phyloP scores from a whole-genome alignment of 2,329 filamentous ascomycete species.

The Cucurbitaria berberidis region DNA sequence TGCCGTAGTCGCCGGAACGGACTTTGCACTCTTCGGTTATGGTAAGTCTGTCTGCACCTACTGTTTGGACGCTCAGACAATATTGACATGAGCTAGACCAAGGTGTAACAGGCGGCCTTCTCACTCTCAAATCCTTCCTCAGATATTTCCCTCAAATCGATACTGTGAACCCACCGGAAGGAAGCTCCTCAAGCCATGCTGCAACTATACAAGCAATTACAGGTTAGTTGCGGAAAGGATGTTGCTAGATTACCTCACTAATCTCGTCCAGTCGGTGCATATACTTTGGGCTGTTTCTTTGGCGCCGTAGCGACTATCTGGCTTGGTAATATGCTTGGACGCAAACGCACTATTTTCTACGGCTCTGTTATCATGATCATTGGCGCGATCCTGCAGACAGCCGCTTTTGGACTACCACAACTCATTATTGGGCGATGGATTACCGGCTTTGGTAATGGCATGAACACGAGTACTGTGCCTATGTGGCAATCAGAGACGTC shows the following conservation, averaged over 20 bases:
- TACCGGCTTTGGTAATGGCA: slow-evolving; percentile 55
- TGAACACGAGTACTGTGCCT: slow-evolving; percentile 47
- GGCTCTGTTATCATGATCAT: slow-evolving; percentile 65
- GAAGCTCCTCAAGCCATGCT: slow-evolving; percentile 40
- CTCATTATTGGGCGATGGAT: slow-evolving; percentile 59
- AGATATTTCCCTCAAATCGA: slow-evolving; percentile 51
- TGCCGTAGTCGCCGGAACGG: slow-evolving; percentile 72
- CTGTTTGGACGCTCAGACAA: not conserved
- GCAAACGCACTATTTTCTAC: slow-evolving; percentile 64
- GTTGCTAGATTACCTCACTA: slow-evolving; percentile 20
- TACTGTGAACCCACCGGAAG: slow-evolving; percentile 43
- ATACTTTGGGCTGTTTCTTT: slow-evolving; percentile 53
- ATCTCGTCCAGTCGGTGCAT: slow-evolving; percentile 28
- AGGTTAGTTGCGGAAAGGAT: slow-evolving; percentile 15
- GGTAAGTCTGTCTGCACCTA: slow-evolving; percentile 54
- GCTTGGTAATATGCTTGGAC: slow-evolving; percentile 65
- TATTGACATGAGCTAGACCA: slow-evolving; percentile 33
- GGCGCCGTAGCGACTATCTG: slow-evolving; percentile 53
- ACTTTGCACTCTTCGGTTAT: slow-evolving; percentile 70
- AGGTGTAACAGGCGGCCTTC: slow-evolving; percentile 67
- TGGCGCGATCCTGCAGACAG: slow-evolving; percentile 65
- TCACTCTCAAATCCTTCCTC: slow-evolving; percentile 70
- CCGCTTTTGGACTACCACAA: slow-evolving; percentile 54
- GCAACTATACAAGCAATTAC: slow-evolving; percentile 54
- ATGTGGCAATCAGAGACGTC: slow-evolving; percentile 57